phyloP scores from a whole-genome alignment of 2,329 filamentous ascomycete species.

The Colletotrichum kahawae region DNA sequence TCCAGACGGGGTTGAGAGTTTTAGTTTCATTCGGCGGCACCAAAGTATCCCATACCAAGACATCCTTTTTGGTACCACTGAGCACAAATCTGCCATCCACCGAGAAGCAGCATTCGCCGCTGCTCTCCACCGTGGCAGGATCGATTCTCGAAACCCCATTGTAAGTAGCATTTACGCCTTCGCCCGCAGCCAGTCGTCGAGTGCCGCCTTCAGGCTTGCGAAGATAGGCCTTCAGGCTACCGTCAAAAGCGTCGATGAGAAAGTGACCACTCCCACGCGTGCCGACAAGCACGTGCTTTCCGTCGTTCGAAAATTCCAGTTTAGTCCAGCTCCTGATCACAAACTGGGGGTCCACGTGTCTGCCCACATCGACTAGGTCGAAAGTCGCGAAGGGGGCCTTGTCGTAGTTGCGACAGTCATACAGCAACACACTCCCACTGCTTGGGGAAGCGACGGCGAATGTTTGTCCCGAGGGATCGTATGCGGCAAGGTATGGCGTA shows the following conservation, averaged over 20 bases:
- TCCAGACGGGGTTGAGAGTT: slow-evolving; percentile 66
- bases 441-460: slow-evolving; percentile 88
- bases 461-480: slow-evolving; percentile 89
- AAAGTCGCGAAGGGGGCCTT: slow-evolving; percentile 88
- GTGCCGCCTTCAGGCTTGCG: slow-evolving; percentile 61
- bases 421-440: slow-evolving; percentile 82
- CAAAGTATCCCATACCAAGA: slow-evolving; percentile 87
- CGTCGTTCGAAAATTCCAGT: slow-evolving; percentile 95
- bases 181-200: slow-evolving; percentile 58
- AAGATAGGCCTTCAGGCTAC: slow-evolving; percentile 77
- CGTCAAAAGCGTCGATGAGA: slow-evolving; percentile 91
- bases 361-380: slow-evolving; percentile 69
- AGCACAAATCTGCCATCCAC: slow-evolving; percentile 90
- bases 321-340: slow-evolving; percentile 80
- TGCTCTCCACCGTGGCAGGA: slow-evolving; percentile 54
- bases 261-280: slow-evolving; percentile 88
- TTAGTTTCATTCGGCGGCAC: slow-evolving; percentile 59
- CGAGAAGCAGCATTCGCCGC: slow-evolving; percentile 85
- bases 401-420: slow-evolving; percentile 93
- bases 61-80: slow-evolving; percentile 75
- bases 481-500: slow-evolving; percentile 82
- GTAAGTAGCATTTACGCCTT: slow-evolving; percentile 38
- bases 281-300: slow-evolving; percentile 82
- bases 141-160: slow-evolving; percentile 51
- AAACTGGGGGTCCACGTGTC: slow-evolving; percentile 59